phyloP scores from a whole-genome alignment of 1,139 yeast species.

The Hansenula lynferdii region DNA sequence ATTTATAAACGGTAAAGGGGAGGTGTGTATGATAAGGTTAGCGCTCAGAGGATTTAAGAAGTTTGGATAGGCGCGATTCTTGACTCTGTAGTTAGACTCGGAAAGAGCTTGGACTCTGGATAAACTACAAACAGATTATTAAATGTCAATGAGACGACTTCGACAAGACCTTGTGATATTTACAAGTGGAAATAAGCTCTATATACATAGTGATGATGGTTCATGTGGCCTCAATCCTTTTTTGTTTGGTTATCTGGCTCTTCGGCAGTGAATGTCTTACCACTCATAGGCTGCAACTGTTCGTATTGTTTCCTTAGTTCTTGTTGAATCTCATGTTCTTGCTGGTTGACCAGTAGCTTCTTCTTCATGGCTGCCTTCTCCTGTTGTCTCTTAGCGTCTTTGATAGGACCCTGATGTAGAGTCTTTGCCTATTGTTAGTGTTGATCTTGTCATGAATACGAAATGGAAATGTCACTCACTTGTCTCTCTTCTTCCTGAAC shows the following conservation, averaged over 20 bases:
- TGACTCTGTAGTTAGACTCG: too few relatives aligned
- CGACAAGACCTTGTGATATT: too few relatives aligned
- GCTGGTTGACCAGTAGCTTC: slow-evolving; percentile 47
- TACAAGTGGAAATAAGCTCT: background rate
- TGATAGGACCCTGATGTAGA: slow-evolving; percentile 74
- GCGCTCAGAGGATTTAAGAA: too few relatives aligned
- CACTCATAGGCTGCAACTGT: slow-evolving; percentile 61
- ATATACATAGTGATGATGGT: too few relatives aligned
- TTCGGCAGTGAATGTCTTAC: slow-evolving; percentile 30
- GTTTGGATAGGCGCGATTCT: too few relatives aligned
- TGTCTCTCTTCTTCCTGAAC: slow-evolving; percentile 65
- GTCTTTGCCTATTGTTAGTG: slow-evolving; percentile 27
- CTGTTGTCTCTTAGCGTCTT: slow-evolving; percentile 53
- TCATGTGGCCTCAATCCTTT: background rate
- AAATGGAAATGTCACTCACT: slow-evolving; percentile 9
- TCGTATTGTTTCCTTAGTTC: slow-evolving; percentile 60
- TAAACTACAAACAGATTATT: too few relatives aligned
- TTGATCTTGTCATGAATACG: slow-evolving; percentile 4
- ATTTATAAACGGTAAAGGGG: background rate
- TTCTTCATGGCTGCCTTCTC: slow-evolving; percentile 26
- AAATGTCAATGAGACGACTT: too few relatives aligned
- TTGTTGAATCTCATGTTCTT: slow-evolving; percentile 75
- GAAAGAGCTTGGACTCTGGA: too few relatives aligned
- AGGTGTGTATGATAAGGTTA: too few relatives aligned
- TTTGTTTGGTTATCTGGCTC: slow-evolving; percentile 5